Evolutionary conservation across 495 filamentous ascomycete genomes (phyloP), one percentile per base, ranked within the genome.

Genomic region (Penicillium argentinense): DNA sequence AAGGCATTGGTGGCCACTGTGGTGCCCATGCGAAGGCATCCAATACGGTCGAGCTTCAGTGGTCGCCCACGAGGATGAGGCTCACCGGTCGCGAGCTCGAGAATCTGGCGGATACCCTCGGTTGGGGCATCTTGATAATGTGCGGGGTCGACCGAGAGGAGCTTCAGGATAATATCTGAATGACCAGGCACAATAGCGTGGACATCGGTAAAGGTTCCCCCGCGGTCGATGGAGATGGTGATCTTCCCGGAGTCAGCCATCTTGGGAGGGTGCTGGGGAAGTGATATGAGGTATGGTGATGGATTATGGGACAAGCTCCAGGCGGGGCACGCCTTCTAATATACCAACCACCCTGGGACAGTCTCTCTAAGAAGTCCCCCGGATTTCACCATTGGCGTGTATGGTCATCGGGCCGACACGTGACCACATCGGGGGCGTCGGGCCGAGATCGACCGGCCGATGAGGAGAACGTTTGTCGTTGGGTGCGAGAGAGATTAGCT

Each of bases 1-100:
- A 98, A 67, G n/a, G 88, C 89, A 63, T 95, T 95, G 11, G 89
- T 95, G 0, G 89, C 89, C 19, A 95, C 89, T 2, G 89, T 95
- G 14, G 89, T 95, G 22, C 89, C 89, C 89, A 95, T 92, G 39
- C 88, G 84, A 44, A 93, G 87, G 29, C 84, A 87, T 42, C 89
- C 84, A 55, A 98, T 97, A 21, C 59, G 61, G 27, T 85, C 81
- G 2, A 92, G 95, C 64, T 96, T 89, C 22, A 97, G 66, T 0
- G 89, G 78, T 62, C 88, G 72, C 12, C 90, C 91, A 13, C 91
- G 81, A 0, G 89, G 87, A 22, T 93, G 86, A 29, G 91, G 77
- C 37, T 80, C 72, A 28, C 79, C 77, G 4, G 84, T 84, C 51
- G 95, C 95, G 50, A 82, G 82, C 54, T 89, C 86, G 62, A 97